Evolutionary conservation across 164 flowering plant species (phyloP), one percentile per base, ranked within the genome.

Genomic region (Houttuynia cordata): DNA sequence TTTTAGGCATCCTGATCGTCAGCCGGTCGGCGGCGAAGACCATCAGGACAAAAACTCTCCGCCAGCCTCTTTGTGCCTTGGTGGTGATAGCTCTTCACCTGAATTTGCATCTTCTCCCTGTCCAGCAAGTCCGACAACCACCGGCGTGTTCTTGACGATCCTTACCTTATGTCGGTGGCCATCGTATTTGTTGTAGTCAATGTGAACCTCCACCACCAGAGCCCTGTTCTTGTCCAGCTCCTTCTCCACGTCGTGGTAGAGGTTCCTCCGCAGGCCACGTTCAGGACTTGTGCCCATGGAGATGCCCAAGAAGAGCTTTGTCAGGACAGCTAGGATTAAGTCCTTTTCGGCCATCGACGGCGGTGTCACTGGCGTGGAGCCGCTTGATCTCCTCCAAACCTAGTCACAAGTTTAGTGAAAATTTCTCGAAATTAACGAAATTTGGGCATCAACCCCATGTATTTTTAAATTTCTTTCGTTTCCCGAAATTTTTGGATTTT

Each of bases 21-120:
- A 93, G 64, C 14, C 94, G 91, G 75, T 93, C 97, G 0, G 88
- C 80, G 0, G 96, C 83, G 66, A 77, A 83, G 0, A 97, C 94
- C 97, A 87, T 88, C 0, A 96, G 95, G 56, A 86, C 87, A 62
- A 94, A n/a, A 90, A 0, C 97, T 58, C 63, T 88, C 85, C 0
- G 97, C 95, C 61, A 94, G 70, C 55, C 75, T 76, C 80, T 84
- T 86, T 8, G 91, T 95, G 20, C 97, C 99, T 71, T 94, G 99
- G 69, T 94, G 99, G 57, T 94, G 99, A 68, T 94, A 94, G 58
- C 98, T 93, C 60, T 93, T 93, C 7, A 93, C 98, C 67, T 37
- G 24, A 58, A 93, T 74, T 75, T 81, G 88, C 96, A 81, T 86
- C 9, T n/a, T n/a, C n/a, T 67, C 66, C 1, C 70, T 82, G 3